Evolutionary conservation across 495 filamentous ascomycete genomes (phyloP).

Genomic region (Chaetomium cochliodes): DNA sequence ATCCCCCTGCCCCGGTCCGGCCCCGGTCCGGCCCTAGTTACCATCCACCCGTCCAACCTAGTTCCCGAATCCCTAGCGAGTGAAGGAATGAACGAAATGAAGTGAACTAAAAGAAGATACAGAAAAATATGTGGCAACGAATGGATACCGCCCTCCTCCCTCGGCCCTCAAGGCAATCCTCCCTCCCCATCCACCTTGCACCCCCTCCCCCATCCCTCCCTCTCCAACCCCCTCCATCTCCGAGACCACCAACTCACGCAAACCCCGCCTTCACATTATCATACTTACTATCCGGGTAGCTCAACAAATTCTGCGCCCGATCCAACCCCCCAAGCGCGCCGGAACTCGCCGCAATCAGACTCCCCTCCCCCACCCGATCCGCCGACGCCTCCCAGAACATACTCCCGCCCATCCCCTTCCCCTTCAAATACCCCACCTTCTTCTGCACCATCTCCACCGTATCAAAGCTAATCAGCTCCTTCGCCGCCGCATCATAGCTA

Average conservation of each 20-base stretch:
- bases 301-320: constrained; percentile 37
- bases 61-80: too few species aligned
- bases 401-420: constrained; percentile 64
- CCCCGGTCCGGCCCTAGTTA: too few species aligned
- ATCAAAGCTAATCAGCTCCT: constrained; percentile 74
- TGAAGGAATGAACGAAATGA: too few species aligned
- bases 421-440: constrained; percentile 67
- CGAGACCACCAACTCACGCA: constrained; percentile 8
- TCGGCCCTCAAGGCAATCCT: not conserved
- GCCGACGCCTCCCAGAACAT: constrained; percentile 93
- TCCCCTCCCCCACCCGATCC: constrained; percentile 61
- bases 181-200: too few species aligned
- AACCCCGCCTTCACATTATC: constrained; percentile 38
- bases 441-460: constrained; percentile 55
- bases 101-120: too few species aligned
- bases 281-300: constrained; percentile 46
- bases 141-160: too few species aligned
- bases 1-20: too few species aligned
- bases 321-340: constrained; percentile 41
- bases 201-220: not conserved
- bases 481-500: constrained; percentile 59
- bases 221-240: not conserved
- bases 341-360: constrained; percentile 59
- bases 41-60: too few species aligned
- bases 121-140: too few species aligned